A percentile compares a stretch with the other conserved stretches of the same genome.
These are phyloP conservation scores for Cytospora piceicola DNA, from an alignment of 2,329 filamentous ascomycete species.

Conservation along the genomic window DNA sequence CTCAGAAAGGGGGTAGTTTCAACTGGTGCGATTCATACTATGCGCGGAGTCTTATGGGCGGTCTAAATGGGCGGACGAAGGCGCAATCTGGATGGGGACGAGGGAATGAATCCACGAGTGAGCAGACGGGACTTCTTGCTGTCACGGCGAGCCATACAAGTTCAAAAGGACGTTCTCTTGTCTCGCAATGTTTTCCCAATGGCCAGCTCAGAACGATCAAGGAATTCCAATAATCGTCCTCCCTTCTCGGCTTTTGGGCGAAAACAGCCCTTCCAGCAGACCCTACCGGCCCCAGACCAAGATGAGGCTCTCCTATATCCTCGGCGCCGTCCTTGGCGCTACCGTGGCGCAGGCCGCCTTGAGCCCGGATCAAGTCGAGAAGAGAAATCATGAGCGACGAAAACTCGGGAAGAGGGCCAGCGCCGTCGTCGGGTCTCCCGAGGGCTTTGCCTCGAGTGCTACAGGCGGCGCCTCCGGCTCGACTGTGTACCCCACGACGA, in stretches of 20 bases:
- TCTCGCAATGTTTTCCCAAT: neutral
- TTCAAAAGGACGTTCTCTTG: neutral
- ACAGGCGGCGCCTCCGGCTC: constrained; percentile 63
- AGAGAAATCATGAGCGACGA: constrained; percentile 12
- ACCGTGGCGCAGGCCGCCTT: constrained; percentile 18
- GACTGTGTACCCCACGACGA: constrained; percentile 57
- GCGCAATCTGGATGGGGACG: neutral
- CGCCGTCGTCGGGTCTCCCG: constrained; percentile 42
- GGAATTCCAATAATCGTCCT: neutral
- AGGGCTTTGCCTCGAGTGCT: constrained; percentile 53
- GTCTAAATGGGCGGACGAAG: neutral
- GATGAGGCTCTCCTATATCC: constrained; percentile 16
- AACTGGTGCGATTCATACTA: neutral
- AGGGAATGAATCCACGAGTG: neutral
- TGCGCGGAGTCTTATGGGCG: neutral
- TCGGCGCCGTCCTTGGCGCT: constrained; percentile 11
- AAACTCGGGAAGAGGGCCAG: constrained; percentile 21
- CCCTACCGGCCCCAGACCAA: neutral
- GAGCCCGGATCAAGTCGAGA: constrained; percentile 6
- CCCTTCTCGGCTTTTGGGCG: neutral
- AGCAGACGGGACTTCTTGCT: neutral
- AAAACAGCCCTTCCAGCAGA: neutral
- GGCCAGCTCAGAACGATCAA: neutral
- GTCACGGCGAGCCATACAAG: neutral
- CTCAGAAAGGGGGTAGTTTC: neutral